Evolutionary conservation across 805 yeast genomes (phyloP).

Genomic region (Kodamaea jinghongensis): DNA sequence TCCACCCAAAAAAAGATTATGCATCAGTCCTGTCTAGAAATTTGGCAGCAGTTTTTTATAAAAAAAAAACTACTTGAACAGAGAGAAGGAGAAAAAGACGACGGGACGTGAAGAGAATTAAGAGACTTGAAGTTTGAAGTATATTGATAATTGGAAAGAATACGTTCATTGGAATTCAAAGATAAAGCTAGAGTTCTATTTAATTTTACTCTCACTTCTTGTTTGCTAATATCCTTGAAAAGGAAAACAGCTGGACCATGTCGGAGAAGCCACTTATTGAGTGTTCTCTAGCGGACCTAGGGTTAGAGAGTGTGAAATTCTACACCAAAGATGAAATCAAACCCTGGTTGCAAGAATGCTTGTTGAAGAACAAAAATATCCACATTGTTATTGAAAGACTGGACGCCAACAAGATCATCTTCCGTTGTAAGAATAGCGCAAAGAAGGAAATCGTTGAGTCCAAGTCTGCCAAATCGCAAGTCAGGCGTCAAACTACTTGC

Average conservation of each 20-base stretch:
- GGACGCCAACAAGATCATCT: conserved; percentile 58
- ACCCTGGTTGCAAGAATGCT: conserved; percentile 55
- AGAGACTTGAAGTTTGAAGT: too few species aligned
- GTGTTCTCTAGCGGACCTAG: conserved; percentile 16
- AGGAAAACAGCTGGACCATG: conserved; percentile 2
- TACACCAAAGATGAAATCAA: conserved; percentile 49
- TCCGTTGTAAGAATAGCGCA: conserved; percentile 50
- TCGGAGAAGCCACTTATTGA: conserved; percentile 7
- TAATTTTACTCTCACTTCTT: too few species aligned
- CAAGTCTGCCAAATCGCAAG: conserved; percentile 18
- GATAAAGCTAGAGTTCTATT: too few species aligned
- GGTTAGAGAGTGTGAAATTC: conserved; percentile 21
- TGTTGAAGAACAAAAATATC: conserved; percentile 48
- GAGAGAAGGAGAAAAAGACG: not conserved
- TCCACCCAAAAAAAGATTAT: conserved; percentile 5
- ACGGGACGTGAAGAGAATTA: too few species aligned
- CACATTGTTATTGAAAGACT: conserved; percentile 61
- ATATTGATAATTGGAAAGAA: too few species aligned
- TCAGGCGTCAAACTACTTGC: conserved; percentile 38
- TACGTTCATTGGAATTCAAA: too few species aligned
- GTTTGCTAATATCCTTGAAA: too few species aligned
- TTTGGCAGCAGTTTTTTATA: conserved; percentile 1
- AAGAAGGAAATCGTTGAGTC: conserved; percentile 14
- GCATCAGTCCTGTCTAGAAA: not conserved
- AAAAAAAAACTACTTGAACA: conserved; percentile 2